These are phyloP conservation scores for Boletus reticulatus DNA, from an alignment of 768 basidiomycete species.

Conservation along the genomic window DNA sequence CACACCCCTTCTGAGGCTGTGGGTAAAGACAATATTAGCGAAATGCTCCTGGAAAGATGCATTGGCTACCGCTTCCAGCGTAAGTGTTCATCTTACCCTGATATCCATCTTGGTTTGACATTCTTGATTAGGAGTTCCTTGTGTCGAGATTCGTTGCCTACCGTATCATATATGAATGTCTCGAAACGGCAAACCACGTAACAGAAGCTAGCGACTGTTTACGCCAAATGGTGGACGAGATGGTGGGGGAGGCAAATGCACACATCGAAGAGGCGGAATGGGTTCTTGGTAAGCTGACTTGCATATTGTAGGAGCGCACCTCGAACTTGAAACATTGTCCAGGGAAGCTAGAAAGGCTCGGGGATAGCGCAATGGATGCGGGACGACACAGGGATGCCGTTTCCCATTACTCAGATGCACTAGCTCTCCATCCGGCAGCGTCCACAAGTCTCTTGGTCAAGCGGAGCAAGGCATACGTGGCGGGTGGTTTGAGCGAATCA, in stretches of 20 bases:
- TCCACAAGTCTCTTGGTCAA: neutral
- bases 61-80: neutral
- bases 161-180: neutral
- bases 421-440: too few relatives aligned
- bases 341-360: too few relatives aligned
- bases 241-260: neutral
- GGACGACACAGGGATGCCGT: too few relatives aligned
- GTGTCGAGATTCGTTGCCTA: neutral
- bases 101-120: neutral
- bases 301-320: too few relatives aligned
- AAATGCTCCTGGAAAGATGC: neutral
- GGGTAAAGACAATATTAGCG: neutral
- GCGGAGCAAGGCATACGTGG: neutral
- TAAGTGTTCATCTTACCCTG: neutral
- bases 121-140: neutral
- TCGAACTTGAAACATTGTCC: too few relatives aligned
- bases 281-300: neutral
- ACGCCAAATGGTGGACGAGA: neutral
- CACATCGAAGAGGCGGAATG: neutral
- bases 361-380: too few relatives aligned
- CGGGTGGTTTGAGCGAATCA: neutral
- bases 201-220: neutral
- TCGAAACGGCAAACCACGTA: neutral
- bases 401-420: too few relatives aligned
- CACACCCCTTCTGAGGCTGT: neutral